A percentile compares a stretch with the other conserved stretches of the same genome.
Evolutionary conservation across 2,329 filamentous ascomycete species (phyloP).

Genomic region (Trichoderma gracile): DNA sequence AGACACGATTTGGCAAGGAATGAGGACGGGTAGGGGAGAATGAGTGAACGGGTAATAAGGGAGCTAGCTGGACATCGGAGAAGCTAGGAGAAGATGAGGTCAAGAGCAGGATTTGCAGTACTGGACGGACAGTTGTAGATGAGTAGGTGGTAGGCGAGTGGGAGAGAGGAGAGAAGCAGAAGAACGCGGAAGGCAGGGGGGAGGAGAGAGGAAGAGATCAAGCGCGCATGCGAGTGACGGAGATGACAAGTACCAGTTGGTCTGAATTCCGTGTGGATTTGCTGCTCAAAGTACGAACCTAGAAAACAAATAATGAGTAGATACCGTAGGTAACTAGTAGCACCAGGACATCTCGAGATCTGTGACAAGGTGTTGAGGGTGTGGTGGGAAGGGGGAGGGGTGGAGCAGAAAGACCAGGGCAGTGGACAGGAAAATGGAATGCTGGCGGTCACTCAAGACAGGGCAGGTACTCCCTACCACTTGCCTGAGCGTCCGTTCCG

Average conservation of each 20-base stretch:
- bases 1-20: too few relatives aligned
- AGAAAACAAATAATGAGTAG: too few relatives aligned
- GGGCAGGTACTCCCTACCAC: constrained; percentile 18
- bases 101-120: background rate
- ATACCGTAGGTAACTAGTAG: background rate
- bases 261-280: background rate
- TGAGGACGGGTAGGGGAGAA: background rate
- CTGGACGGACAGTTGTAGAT: background rate
- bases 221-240: constrained; percentile 10
- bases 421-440: background rate
- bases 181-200: background rate
- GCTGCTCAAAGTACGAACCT: too few relatives aligned
- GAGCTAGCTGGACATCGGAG: background rate
- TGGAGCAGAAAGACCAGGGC: constrained; percentile 6
- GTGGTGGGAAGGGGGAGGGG: constrained; percentile 18
- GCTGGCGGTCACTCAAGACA: constrained; percentile 14
- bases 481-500: constrained; percentile 7
- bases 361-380: constrained; percentile 19
- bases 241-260: background rate
- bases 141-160: background rate
- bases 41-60: background rate
- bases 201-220: background rate
- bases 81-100: background rate
- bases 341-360: constrained; percentile 14
- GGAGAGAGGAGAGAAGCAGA: too few relatives aligned